Conservation (phyloP, 2,329 filamentous ascomycete species). For the Aplosporella prunicola region DNA sequence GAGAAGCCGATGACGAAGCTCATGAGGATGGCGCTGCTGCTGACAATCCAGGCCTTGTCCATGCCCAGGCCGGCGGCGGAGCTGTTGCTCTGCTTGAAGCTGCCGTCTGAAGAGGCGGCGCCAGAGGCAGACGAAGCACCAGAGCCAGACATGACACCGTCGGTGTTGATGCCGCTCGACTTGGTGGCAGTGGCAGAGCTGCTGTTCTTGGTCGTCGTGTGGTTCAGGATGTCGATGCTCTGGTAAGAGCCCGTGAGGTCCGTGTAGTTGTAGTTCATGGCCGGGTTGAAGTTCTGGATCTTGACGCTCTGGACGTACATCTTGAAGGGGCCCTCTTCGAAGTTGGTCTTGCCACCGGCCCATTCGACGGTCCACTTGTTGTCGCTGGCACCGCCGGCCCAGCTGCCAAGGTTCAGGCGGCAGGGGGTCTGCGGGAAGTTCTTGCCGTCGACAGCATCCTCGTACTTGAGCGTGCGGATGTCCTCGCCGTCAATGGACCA, state of each 20-base stretch:
- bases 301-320: conserved; percentile 44
- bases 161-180: background rate
- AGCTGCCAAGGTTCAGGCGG: conserved; percentile 42
- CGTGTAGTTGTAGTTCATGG: conserved; percentile 40
- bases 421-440: conserved; percentile 71
- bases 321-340: conserved; percentile 38
- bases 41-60: conserved; percentile 5
- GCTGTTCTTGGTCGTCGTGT: conserved; percentile 5
- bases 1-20: conserved; percentile 10
- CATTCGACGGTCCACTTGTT: conserved; percentile 49
- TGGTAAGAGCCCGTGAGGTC: conserved; percentile 40
- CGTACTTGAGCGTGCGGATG: conserved; percentile 54
- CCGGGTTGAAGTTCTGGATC: conserved; percentile 45
- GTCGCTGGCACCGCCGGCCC: conserved; percentile 39
- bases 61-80: conserved; percentile 1
- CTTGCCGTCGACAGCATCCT: conserved; percentile 47
- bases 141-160: background rate
- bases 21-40: conserved; percentile 3
- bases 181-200: background rate
- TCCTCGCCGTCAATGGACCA: conserved; percentile 61
- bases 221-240: conserved; percentile 37
- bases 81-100: conserved; percentile 4
- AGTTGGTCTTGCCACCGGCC: conserved; percentile 52
- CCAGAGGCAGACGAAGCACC: conserved; percentile 1
- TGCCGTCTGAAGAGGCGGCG: background rate